Percentiles rank a stretch among this genome's conserved stretches.
Conservation (phyloP, 352 stramenopile species). For the Pythium biforme region DNA sequence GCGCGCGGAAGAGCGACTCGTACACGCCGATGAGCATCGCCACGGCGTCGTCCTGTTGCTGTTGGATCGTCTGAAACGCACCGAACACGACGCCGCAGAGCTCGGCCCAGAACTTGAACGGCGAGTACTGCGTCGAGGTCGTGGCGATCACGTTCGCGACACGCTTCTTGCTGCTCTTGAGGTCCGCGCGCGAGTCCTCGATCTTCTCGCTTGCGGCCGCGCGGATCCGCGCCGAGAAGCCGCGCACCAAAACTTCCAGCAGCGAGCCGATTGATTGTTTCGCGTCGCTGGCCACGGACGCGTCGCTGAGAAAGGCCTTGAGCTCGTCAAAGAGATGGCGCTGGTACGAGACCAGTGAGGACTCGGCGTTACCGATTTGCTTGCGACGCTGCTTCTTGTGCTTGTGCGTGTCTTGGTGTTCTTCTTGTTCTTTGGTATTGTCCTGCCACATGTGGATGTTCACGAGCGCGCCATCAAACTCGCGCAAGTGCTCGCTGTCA, state of each 20-base stretch:
- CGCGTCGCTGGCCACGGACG: slow-evolving; percentile 25
- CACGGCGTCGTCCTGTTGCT: slow-evolving; percentile 4
- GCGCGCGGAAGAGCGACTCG: slow-evolving; percentile 57
- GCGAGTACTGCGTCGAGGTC: slow-evolving; percentile 70
- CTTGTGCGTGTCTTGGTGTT: slow-evolving; percentile 27
- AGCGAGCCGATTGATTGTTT: slow-evolving; percentile 58
- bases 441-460: slow-evolving; percentile 35
- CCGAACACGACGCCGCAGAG: slow-evolving; percentile 60
- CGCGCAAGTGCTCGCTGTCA: slow-evolving; percentile 69
- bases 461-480: slow-evolving; percentile 65
- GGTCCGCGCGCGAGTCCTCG: slow-evolving; percentile 61
- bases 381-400: slow-evolving; percentile 35
- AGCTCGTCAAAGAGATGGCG: slow-evolving; percentile 80
- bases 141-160: slow-evolving; percentile 73
- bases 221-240: slow-evolving; percentile 60
- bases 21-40: slow-evolving; percentile 48
- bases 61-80: slow-evolving; percentile 34
- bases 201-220: slow-evolving; percentile 62
- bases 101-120: slow-evolving; percentile 88
- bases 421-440: not conserved
- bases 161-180: slow-evolving; percentile 78
- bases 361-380: slow-evolving; percentile 13
- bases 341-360: slow-evolving; percentile 72
- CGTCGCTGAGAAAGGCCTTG: slow-evolving; percentile 50
- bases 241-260: slow-evolving; percentile 59